Evolutionary conservation across 352 stramenopile genomes (phyloP).

Genomic region (Saprolegnia diclina): DNA sequence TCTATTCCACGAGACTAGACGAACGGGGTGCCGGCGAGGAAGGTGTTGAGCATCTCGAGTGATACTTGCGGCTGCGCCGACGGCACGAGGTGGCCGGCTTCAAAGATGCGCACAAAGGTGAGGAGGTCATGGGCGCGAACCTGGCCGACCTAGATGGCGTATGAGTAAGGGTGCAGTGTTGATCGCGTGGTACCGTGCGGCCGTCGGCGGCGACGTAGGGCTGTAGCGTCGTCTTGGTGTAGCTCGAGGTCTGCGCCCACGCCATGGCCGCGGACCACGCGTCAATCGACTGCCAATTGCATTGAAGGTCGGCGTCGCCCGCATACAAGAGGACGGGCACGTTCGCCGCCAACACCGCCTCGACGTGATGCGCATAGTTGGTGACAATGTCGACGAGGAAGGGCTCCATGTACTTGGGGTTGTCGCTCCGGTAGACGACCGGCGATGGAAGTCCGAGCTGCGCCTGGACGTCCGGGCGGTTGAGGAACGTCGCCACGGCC

Average conservation of each 20-base stretch:
- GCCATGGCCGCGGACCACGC: background rate
- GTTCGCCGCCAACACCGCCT: background rate
- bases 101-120: conserved; percentile 92
- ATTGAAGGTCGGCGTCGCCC: conserved; percentile 15
- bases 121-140: conserved; percentile 56
- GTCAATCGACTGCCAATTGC: conserved; percentile 19
- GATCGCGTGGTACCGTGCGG: background rate
- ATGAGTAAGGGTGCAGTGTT: background rate
- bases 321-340: conserved; percentile 33
- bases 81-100: conserved; percentile 95
- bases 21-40: conserved; percentile 32
- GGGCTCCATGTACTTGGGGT: background rate
- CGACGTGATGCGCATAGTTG: conserved; percentile 1
- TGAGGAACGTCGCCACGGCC: background rate
- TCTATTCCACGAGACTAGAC: background rate
- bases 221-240: background rate
- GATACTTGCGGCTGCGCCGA: conserved; percentile 89
- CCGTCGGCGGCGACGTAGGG: background rate
- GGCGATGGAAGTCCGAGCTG: background rate
- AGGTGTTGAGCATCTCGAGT: conserved; percentile 90
- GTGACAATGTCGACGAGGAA: conserved; percentile 3
- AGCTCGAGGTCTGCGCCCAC: background rate
- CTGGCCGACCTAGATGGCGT: conserved; percentile 32
- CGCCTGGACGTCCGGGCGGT: background rate
- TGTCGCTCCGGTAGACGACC: background rate